Evolutionary conservation across 2,329 filamentous ascomycete genomes (phyloP), one percentile per base, ranked within the genome.

Genomic region (Epichloe scottii): DNA sequence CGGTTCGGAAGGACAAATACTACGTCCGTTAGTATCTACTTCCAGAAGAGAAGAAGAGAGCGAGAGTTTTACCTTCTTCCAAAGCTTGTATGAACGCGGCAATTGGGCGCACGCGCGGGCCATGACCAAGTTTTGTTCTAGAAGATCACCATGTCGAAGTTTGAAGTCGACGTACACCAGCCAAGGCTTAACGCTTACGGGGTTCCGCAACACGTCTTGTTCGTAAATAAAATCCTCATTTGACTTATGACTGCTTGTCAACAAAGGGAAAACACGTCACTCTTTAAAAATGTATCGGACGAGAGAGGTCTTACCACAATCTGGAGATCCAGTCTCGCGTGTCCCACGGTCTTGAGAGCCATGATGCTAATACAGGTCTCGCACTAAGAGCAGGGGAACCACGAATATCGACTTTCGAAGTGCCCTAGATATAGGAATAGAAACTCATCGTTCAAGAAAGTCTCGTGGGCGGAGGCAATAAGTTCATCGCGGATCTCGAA

Each of bases 201-300:
- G 81, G 62, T 94, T 88, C 59, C 90, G 87, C 57, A 93, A 74
- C 54, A 97, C 82, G 67, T 98, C 93, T 70, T 96, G 90, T 71
- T 98, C 94, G 75, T 97, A 98, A 54, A 95, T 80, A 51, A 87
- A 84, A 71, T 98, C 93, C 71, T 94, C 89, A 64, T 89, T 87
- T 60, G 82, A 77, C 81, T 91, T 57, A 2, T 60, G 58, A 60
- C 64, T 54, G n/a, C 17, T 46, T n/a, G 50, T 51, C 33, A 51
- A 39, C 38, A 17, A 17, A 21, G 21, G 4, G 10, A 11, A 19
- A 23, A 5, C 19, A 34, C 10, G 30, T 15, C 26, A 43, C 14
- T 14, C 17, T 45, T 12, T 3, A 48, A 8, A 30, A n/a, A 33
- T 39, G 10, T 15, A 5, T 34, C n/a, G n/a, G 23, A 35, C 2